These are phyloP conservation scores for Backusella parvicylindrica DNA, from an alignment of 192 early-diverging fungal genomes.

Conservation along the genomic window DNA sequence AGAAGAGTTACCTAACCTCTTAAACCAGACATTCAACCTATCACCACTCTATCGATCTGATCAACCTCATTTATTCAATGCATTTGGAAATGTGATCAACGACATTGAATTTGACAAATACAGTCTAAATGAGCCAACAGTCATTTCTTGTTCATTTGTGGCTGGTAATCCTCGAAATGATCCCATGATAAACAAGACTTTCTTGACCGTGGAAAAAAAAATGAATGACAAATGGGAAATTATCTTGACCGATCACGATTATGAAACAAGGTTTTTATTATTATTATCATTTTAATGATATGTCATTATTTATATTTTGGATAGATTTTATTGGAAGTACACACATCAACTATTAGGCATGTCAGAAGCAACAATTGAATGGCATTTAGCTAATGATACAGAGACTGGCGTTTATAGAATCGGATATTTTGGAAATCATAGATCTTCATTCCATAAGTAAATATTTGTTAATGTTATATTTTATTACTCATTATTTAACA, in stretches of 20 bases:
- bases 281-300: neutral
- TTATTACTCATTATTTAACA: neutral
- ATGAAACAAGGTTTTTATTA: slow-evolving; percentile 12
- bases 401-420: slow-evolving; percentile 20
- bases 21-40: slow-evolving; percentile 12
- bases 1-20: slow-evolving; percentile 16
- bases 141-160: slow-evolving; percentile 19
- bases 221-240: slow-evolving; percentile 13
- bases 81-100: slow-evolving; percentile 28
- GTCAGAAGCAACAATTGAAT: slow-evolving; percentile 20
- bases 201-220: slow-evolving; percentile 24
- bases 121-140: neutral
- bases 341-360: slow-evolving; percentile 9
- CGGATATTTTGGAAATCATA: slow-evolving; percentile 29
- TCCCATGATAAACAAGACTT: slow-evolving; percentile 19
- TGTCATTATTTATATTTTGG: neutral
- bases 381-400: slow-evolving; percentile 3
- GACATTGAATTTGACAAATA: slow-evolving; percentile 1
- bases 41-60: slow-evolving; percentile 9
- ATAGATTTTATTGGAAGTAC: slow-evolving; percentile 25
- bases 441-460: slow-evolving; percentile 12
- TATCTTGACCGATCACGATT: slow-evolving; percentile 28
- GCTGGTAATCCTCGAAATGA: slow-evolving; percentile 32
- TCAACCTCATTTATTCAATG: slow-evolving; percentile 7
- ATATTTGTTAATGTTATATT: neutral